These are phyloP conservation scores for Fusarium duplospermum DNA, from an alignment of 2,329 filamentous ascomycete species.

Conservation along the genomic window DNA sequence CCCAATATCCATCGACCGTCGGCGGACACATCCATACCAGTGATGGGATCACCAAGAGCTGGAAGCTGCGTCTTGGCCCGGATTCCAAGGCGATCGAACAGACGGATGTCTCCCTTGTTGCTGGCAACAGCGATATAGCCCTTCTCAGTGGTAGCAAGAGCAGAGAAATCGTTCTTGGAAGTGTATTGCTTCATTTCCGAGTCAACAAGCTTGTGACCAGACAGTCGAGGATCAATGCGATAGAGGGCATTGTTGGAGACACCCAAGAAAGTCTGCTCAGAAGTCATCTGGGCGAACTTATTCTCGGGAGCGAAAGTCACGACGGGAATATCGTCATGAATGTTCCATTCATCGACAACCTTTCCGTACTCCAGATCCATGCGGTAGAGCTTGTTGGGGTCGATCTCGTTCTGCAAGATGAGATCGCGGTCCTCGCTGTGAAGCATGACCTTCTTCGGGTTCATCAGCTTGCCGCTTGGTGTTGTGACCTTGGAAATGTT, in stretches of 20 bases:
- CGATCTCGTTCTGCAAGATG: conserved; percentile 83
- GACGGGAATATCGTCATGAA: conserved; percentile 95
- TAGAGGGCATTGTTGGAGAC: conserved; percentile 93
- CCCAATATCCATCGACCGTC: conserved; percentile 96
- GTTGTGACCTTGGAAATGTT: conserved; percentile 97
- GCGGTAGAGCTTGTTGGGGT: conserved; percentile 91
- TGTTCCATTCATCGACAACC: conserved; percentile 98
- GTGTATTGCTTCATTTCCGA: conserved; percentile 93
- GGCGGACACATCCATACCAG: conserved; percentile 93
- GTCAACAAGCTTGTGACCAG: conserved; percentile 93
- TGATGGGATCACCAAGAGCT: conserved; percentile 92
- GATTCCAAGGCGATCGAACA: conserved; percentile 96
- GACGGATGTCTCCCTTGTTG: conserved; percentile 96
- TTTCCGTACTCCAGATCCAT: conserved; percentile 99
- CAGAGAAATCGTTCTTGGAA: conserved; percentile 97
- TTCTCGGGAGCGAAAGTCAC: conserved; percentile 93
- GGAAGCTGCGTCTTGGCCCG: conserved; percentile 98
- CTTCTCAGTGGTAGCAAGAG: conserved; percentile 93
- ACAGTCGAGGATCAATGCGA: conserved; percentile 89
- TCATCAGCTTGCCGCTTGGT: conserved; percentile 86
- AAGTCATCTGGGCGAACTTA: conserved; percentile 98
- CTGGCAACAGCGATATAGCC: conserved; percentile 97
- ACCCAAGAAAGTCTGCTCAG: conserved; percentile 94
- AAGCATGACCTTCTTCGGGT: conserved; percentile 96
- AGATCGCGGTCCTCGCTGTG: conserved; percentile 91